phyloP scores from a whole-genome alignment of 345 rosid genomes.

The Pistacia atlantica region DNA sequence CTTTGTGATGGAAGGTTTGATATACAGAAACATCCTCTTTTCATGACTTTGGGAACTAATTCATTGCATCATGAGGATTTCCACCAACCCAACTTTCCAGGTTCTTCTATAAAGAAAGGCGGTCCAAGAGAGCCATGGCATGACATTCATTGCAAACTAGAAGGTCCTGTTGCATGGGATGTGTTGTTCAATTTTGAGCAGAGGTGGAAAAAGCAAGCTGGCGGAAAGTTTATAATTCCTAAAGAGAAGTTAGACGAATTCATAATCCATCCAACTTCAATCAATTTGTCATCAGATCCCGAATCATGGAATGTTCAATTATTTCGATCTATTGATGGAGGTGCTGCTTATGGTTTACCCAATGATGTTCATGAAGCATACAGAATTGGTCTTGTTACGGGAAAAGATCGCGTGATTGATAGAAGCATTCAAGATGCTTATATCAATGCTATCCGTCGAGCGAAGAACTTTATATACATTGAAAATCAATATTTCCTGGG shows the following conservation, averaged over 20 bases:
- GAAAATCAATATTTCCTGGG: conserved; percentile 88
- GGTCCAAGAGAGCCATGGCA: conserved; percentile 99
- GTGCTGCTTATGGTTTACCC: conserved; percentile 49
- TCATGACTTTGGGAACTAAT: conserved; percentile 43
- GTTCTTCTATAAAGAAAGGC: conserved; percentile 63
- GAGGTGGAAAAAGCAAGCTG: conserved; percentile 75
- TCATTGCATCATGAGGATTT: conserved; percentile 61
- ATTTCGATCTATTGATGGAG: conserved; percentile 69
- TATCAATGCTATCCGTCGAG: conserved; percentile 73
- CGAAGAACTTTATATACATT: conserved; percentile 76
- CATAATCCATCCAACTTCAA: conserved; percentile 33
- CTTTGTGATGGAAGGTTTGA: conserved; percentile 88
- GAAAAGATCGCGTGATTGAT: conserved; percentile 61
- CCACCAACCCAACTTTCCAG: conserved; percentile 78
- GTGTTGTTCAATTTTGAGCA: conserved; percentile 88
- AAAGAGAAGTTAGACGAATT: conserved; percentile 21
- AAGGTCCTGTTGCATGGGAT: conserved; percentile 93
- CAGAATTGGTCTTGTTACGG: conserved; percentile 49
- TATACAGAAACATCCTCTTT: conserved; percentile 69
- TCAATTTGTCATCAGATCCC: conserved; percentile 4
- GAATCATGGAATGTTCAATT: conserved; percentile 70
- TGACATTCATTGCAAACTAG: conserved; percentile 82
- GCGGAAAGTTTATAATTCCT: conserved; percentile 32
- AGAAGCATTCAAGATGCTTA: conserved; percentile 87
- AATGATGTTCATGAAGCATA: conserved; percentile 40